A percentile compares a stretch with the other conserved stretches of the same genome.
Conservation (phyloP, 768 basidiomycete species). For the Filobasidium floriforme region DNA sequence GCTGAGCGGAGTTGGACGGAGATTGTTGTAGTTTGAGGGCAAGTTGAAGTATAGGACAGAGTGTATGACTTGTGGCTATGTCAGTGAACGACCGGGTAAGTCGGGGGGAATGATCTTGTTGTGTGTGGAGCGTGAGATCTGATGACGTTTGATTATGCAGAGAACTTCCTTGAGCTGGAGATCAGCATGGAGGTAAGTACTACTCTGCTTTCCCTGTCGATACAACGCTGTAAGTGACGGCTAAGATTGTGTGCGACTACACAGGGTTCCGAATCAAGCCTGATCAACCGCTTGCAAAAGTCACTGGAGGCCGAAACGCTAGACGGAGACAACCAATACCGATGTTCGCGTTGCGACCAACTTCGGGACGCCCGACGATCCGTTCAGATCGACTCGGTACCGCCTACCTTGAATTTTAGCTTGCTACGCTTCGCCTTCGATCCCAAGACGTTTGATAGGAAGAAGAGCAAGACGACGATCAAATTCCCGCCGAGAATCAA, state of each 20-base stretch:
- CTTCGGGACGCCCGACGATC: slow-evolving; percentile 74
- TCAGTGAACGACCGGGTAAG: slow-evolving; percentile 54
- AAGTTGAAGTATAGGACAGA: slow-evolving; percentile 69
- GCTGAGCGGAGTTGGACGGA: not conserved
- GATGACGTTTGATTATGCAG: not conserved
- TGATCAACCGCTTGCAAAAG: slow-evolving; percentile 65
- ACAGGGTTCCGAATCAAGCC: slow-evolving; percentile 58
- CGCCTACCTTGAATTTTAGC: slow-evolving; percentile 82
- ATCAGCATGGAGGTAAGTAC: slow-evolving; percentile 64
- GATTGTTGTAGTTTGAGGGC: slow-evolving; percentile 67
- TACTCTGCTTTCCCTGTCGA: not conserved
- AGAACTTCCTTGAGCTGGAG: slow-evolving; percentile 75
- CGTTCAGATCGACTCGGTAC: slow-evolving; percentile 62
- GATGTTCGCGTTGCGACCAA: slow-evolving; percentile 64
- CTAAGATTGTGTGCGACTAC: slow-evolving; percentile 1
- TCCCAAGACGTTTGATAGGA: slow-evolving; percentile 65
- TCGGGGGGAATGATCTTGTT: slow-evolving; percentile 6
- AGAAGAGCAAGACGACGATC: slow-evolving; percentile 75
- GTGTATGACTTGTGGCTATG: slow-evolving; percentile 62
- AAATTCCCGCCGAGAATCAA: slow-evolving; percentile 67
- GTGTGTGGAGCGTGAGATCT: slow-evolving; percentile 8
- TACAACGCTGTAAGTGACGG: not conserved
- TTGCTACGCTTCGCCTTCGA: slow-evolving; percentile 90
- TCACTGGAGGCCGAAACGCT: slow-evolving; percentile 64
- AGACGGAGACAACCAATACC: slow-evolving; percentile 76